Base-by-base conservation (phyloP, 768 basidiomycete genomes). In the Serendipita sp. region DNA sequence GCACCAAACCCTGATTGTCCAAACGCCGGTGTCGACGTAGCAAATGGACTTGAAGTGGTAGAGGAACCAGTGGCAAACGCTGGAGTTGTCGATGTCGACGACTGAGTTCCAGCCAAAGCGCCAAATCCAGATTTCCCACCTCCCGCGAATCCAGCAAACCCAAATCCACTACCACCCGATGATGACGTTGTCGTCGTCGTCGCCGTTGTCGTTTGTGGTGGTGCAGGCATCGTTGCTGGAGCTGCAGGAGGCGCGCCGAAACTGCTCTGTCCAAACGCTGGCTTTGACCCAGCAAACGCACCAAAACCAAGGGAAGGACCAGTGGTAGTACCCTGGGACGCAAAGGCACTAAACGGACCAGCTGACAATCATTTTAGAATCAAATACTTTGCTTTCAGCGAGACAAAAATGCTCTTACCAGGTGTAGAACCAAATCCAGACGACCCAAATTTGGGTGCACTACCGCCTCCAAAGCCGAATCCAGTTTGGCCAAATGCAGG, bases 131-230 rank as follows among this genome's bases (percentile, higher is more conserved):
- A 72, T 0, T 74, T 66, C 2, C 38, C 38, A 41, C 74, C 63
- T 0, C 78, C 78, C 10, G 79, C 77, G 68, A 84, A 83, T 0
- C 82, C 79, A 38, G 77, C 69, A 68, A 86, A 86, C 2, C 77
- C 83, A 34, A 78, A 75, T 7, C 65, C 62, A 51, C 58, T 68
- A 64, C 67, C 72, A 36, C 72, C 63, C 3, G 63, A 38, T 11
- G 41, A 70, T 64, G 45, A 67, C 64, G 1, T 73, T 34, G 70
- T 13, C 5, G 56, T 23, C 23, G 23, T 23, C 23, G 23, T 23
- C 23, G 23, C 23, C 23, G 23, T 23, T 23, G 23, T 23, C 23
- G 23, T 23, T 23, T 23, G 38, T 28, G 66, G 41, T 0, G 70
- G 65, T 13, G 67, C 45, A 7, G 70, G 66, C 32, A 62, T 23